Evolutionary conservation across 2,329 filamentous ascomycete genomes (phyloP), one percentile per base, ranked within the genome.

Genomic region (Metarhizium humberi): DNA sequence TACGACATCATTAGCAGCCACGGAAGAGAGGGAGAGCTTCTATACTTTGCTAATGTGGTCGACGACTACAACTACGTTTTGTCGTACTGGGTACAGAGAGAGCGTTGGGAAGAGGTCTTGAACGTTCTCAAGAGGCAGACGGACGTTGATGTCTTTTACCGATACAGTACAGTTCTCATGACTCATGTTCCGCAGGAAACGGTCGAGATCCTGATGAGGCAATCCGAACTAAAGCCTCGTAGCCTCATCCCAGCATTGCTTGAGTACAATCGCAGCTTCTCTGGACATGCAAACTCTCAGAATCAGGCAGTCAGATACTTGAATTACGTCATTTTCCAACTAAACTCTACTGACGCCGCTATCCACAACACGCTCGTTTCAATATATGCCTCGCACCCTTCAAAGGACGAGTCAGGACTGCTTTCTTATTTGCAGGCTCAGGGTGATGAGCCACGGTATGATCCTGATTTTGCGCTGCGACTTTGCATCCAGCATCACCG

Each of bases 1-100:
- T 99, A 99, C 72, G 92, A 96, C 66, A 87, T 97, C 57, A 92
- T 97, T 65, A 92, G 90, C 70, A 95, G 91, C 62, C 94, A 99
- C 67, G 94, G 92, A 16, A 82, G 94, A 56, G 94, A 99, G 72
- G 87, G 92, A 62, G 94, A 99, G 69, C 77, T 99, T 3, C 78
- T 99, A 0, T 94, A 86, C 72, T 99, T 92, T 72, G 94, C 94
- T 20, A 94, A 87, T 56, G 84, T 88, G 6, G 80, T 95, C 50
- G 88, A 92, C 63, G 94, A 99, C 69, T 91, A 94, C 73, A 90
- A 95, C 68, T 99, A 95, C 66, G 91, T 97, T 25, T 76, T 99
- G 14, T 89, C 90, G 10, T 99, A 99, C 71, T 99, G 94, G 94
- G 87, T 97, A 18, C 94, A 97, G 71, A 82, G 92, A 57, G 94